Percentiles rank a stretch among this genome's conserved stretches.
Conservation (phyloP, 1,284 basidiomycete species). For the Fomitopsis schrenkii region DNA sequence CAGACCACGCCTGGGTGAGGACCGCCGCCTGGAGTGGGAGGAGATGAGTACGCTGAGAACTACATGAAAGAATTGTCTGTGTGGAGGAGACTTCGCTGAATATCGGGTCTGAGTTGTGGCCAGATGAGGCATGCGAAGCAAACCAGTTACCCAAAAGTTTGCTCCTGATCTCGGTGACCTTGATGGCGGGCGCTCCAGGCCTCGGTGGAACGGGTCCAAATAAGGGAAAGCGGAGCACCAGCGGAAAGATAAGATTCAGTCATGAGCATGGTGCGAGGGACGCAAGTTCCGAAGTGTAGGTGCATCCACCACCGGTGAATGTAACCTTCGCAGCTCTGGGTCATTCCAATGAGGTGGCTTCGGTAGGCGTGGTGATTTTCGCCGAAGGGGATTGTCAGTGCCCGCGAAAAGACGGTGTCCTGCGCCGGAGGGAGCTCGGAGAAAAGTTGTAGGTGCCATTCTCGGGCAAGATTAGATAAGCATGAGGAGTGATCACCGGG, state of each 20-base stretch:
- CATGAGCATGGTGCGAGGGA: background rate
- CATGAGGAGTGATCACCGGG: conserved; percentile 2
- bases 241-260: conserved; percentile 8
- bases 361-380: background rate
- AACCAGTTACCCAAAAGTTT: background rate
- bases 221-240: conserved; percentile 7
- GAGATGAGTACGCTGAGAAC: background rate
- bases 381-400: background rate
- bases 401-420: background rate
- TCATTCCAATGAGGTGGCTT: background rate
- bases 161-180: conserved; percentile 1
- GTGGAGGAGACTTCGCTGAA: background rate
- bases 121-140: background rate
- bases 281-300: background rate
- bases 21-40: background rate
- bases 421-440: background rate
- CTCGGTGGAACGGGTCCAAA: background rate
- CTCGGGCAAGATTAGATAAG: conserved; percentile 6
- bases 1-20: background rate
- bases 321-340: background rate
- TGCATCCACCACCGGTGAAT: background rate
- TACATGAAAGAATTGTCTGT: background rate
- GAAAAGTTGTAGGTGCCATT: background rate
- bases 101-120: background rate
- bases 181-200: background rate